Base-by-base conservation (phyloP, 257 asterid genomes). In the Agastache rugosa region DNA sequence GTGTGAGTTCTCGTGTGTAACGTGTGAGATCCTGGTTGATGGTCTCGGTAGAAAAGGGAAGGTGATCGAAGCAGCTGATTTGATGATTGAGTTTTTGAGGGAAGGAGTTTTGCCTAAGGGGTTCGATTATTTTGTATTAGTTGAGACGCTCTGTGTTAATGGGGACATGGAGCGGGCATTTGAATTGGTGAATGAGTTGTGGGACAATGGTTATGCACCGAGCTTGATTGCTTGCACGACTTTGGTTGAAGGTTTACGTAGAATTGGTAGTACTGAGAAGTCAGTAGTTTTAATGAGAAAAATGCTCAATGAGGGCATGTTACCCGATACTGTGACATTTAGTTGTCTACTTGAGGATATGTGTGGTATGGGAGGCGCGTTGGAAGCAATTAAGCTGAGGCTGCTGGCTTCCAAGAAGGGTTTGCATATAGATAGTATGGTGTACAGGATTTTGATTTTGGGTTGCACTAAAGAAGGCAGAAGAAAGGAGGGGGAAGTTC, bases 241-340 rank as follows among this genome's bases (percentile, higher is more conserved):
- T 58, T 78, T 95, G 81, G 67, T 95, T 60, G 98, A 95, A 74
- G 92, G 94, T 12, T 83, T 92, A 44, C 82, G 89, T 23, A 29
- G 77, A 67, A 56, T 19, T 22, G 80, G 90, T 23, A 77, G 70
- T 78, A 74, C 68, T 41, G 87, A 73, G 7, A 77, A 82, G 70
- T 85, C 93, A 0, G 89, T 45, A 68, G 79, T 63, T 64, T 67
- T 90, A 23, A 62, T 81, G 81, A 87, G 78, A 39, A 87, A 71
- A 76, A 92, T 95, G 98, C 79, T 95, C 10, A 69, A 79, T 48
- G 84, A 81, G 58, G 79, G 87, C 8, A 81, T 89, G 67, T 16
- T 88, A 51, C 96, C 92, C 0, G 98, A 95, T 82, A 75, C 85
- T 39, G 94, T 95, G 82, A 95, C 99, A 0, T 95, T 90, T 71